Conservation (phyloP, 371 early-diverging fungal species). For the Rhizopus arrhizus region DNA sequence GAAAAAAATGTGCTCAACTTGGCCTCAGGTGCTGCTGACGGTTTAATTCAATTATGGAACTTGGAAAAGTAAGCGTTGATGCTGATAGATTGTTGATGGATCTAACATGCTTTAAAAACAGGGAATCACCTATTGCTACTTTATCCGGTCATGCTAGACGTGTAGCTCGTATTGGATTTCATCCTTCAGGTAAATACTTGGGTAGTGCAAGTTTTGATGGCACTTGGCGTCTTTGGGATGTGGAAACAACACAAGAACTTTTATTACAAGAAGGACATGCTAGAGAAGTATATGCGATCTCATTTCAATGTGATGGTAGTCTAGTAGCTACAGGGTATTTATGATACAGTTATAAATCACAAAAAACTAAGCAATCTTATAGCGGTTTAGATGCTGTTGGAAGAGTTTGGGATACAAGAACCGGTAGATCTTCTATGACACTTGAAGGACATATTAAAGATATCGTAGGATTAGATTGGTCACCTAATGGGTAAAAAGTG, state of each 20-base stretch:
- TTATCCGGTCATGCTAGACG: slow-evolving; percentile 83
- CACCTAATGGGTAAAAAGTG: slow-evolving; percentile 77
- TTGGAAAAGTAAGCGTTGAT: slow-evolving; percentile 56
- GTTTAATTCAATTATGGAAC: slow-evolving; percentile 79
- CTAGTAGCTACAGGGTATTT: slow-evolving; percentile 84
- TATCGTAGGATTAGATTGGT: slow-evolving; percentile 87
- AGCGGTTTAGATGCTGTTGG: slow-evolving; percentile 90
- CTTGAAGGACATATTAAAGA: slow-evolving; percentile 92
- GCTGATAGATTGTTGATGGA: not conserved
- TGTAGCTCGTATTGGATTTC: slow-evolving; percentile 87
- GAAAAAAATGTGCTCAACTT: slow-evolving; percentile 71
- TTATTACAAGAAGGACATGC: slow-evolving; percentile 94
- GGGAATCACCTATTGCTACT: slow-evolving; percentile 76
- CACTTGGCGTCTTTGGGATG: slow-evolving; percentile 96
- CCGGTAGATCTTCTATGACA: slow-evolving; percentile 86
- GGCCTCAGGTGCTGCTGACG: slow-evolving; percentile 83
- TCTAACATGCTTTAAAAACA: slow-evolving; percentile 23
- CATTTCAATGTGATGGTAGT: slow-evolving; percentile 91
- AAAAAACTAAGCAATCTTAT: not conserved
- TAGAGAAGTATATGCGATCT: slow-evolving; percentile 86
- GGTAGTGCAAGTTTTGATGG: slow-evolving; percentile 90
- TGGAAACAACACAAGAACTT: slow-evolving; percentile 73
- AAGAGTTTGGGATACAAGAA: slow-evolving; percentile 94
- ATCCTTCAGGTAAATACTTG: slow-evolving; percentile 86
- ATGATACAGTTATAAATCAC: no score